phyloP scores from a whole-genome alignment of 495 filamentous ascomycete species.

The Bacidia rubella region DNA sequence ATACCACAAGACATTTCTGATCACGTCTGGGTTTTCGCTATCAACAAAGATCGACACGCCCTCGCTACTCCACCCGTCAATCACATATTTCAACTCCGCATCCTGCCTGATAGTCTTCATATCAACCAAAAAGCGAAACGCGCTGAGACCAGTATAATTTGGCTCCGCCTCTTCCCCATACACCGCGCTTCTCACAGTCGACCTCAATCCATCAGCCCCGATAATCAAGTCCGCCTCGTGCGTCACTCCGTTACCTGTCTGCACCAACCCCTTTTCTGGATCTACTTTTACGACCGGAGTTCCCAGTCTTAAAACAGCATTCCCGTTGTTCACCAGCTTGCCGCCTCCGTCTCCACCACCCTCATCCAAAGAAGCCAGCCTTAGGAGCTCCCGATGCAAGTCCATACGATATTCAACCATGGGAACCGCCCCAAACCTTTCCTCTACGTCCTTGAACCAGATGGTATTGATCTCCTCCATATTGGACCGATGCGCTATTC shows the following conservation, averaged over 20 bases:
- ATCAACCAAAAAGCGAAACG: conserved; percentile 36
- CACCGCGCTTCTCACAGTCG: conserved; percentile 17
- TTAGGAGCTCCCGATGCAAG: conserved; percentile 34
- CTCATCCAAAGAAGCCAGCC: conserved; percentile 24
- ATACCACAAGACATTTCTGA: conserved; percentile 30
- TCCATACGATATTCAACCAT: conserved; percentile 42
- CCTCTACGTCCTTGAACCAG: conserved; percentile 12
- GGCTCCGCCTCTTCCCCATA: conserved; percentile 14
- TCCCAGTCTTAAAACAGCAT: conserved; percentile 24
- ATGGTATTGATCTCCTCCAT: conserved; percentile 12
- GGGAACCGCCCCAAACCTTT: conserved; percentile 17
- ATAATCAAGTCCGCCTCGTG: conserved; percentile 32
- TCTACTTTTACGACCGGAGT: conserved; percentile 23
- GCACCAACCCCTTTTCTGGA: conserved; percentile 27
- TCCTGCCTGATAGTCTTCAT: conserved; percentile 24
- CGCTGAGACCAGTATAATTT: conserved; percentile 21
- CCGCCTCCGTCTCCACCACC: conserved; percentile 22
- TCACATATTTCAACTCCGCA: conserved; percentile 18
- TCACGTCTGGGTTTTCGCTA: not conserved
- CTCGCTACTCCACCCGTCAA: conserved; percentile 18
- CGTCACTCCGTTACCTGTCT: conserved; percentile 20
- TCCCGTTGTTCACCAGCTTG: conserved; percentile 5
- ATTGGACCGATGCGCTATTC: conserved; percentile 11
- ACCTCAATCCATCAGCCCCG: conserved; percentile 38
- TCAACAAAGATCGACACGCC: conserved; percentile 22